Evolutionary conservation across 805 yeast genomes (phyloP).

Genomic region (Clavispora carvajalis): DNA sequence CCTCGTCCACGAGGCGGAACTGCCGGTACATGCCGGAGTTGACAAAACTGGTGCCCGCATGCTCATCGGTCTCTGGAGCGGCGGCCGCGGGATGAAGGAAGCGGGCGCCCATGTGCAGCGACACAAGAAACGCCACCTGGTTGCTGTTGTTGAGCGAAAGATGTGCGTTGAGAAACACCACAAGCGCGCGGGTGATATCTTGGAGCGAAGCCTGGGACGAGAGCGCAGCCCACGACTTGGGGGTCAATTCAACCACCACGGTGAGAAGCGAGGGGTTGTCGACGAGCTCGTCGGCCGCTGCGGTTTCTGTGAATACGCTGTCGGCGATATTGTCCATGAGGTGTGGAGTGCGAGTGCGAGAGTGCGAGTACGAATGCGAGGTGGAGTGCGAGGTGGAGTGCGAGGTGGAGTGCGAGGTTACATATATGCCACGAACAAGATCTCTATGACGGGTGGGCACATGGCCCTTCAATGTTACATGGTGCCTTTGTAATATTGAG

Average conservation of each 20-base stretch:
- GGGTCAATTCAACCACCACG: constrained; percentile 72
- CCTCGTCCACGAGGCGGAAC: constrained; percentile 73
- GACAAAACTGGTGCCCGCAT: constrained; percentile 16
- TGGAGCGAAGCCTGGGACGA: constrained; percentile 46
- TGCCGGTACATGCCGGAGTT: constrained; percentile 76
- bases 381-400: neutral
- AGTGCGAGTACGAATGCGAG: too few relatives aligned
- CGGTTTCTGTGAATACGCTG: constrained; percentile 41
- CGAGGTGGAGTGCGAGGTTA: too few relatives aligned
- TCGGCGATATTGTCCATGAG: constrained; percentile 67
- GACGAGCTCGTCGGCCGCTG: constrained; percentile 19
- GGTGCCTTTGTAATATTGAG: too few relatives aligned
- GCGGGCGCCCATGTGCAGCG: constrained; percentile 64
- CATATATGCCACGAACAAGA: too few relatives aligned
- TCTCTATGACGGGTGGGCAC: too few relatives aligned
- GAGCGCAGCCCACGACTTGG: constrained; percentile 57
- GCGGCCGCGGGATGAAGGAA: constrained; percentile 60
- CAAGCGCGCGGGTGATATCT: constrained; percentile 57
- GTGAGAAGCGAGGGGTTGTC: constrained; percentile 71
- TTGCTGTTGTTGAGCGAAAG: constrained; percentile 79
- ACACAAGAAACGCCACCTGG: constrained; percentile 74
- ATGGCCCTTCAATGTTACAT: too few relatives aligned
- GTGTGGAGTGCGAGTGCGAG: neutral
- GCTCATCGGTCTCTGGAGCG: constrained; percentile 11
- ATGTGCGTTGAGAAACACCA: constrained; percentile 84